Evolutionary conservation across 2,329 filamentous ascomycete genomes (phyloP).

Genomic region (Stagonosporopsis rhizophila): DNA sequence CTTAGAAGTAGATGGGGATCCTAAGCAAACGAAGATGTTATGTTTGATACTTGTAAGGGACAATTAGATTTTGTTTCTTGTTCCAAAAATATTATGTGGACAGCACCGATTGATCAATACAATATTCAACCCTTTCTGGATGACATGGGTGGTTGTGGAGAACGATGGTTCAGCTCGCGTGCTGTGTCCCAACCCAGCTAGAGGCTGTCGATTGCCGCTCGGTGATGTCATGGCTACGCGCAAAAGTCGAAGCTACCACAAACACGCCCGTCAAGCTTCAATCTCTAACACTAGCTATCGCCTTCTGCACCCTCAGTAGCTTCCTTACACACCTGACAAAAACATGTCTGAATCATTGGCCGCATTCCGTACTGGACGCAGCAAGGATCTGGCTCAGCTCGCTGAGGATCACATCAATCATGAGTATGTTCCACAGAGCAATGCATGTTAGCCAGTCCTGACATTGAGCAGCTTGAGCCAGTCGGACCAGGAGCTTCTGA

Average conservation of each 20-base stretch:
- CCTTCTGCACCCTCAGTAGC: neutral
- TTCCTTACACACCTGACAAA: neutral
- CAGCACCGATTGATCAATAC: neutral
- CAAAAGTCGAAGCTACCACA: slow-evolving; percentile 8
- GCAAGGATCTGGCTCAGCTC: slow-evolving; percentile 38
- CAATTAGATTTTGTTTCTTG: neutral
- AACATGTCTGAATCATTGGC: slow-evolving; percentile 42
- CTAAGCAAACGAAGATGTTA: neutral
- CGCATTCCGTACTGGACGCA: slow-evolving; percentile 39
- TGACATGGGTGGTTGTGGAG: neutral
- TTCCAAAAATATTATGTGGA: neutral
- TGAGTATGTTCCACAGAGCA: slow-evolving; percentile 31
- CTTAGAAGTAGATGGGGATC: neutral
- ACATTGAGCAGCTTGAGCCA: slow-evolving; percentile 52
- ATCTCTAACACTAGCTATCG: neutral
- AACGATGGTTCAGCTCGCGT: slow-evolving; percentile 3
- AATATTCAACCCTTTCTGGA: neutral
- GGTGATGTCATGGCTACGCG: slow-evolving; percentile 12
- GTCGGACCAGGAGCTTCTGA: slow-evolving; percentile 65
- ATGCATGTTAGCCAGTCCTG: neutral
- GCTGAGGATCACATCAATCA: slow-evolving; percentile 45
- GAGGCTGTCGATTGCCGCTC: neutral
- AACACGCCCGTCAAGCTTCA: slow-evolving; percentile 6
- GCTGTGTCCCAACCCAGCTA: slow-evolving; percentile 9
- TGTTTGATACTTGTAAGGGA: too few species aligned